Evolutionary conservation across 352 stramenopile species (phyloP), one percentile per base, ranked within the genome.

Genomic region (Phytophthora sansomeana): DNA sequence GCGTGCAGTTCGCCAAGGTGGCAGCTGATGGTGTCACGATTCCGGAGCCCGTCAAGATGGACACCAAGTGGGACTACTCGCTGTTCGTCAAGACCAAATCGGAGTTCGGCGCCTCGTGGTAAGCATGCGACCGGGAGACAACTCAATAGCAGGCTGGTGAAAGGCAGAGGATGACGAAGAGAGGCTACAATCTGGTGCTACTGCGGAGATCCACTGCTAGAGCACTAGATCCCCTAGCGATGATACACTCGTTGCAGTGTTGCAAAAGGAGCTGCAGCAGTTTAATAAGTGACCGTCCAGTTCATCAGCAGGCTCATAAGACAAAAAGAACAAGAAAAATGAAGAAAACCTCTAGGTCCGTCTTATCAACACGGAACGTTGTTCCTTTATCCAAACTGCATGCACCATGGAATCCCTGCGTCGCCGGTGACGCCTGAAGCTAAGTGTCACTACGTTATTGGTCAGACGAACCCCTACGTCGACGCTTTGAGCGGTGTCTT

Each of bases 1-100:
- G 93, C 54, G 98, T 99, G 57, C 95, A 99, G 73, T 98, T 99
- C 69, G 96, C 96, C 63, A 98, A 98, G 80, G 96, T 98, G 8
- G 97, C 88, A 17, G 81, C 78, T 6, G 74, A 91, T 21, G 96
- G 92, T 48, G 87, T 96, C 29, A 77, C 84, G 35, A 92, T 99
- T 59, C 95, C 80, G 55, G 96, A 99, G 53, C 97, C 98, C 0
- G 97, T 98, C 62, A 93, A 98, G 72, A 80, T 99, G 50, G 91
- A 98, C 69, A 98, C 96, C 36, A 96, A 97, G 81, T 99, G 96
- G 96, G 82, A 98, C 71, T 96, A 85, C 67, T 70, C 88, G 63
- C 75, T 87, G 36, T 96, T 97, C 56, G 83, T 95, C 48, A 83
- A 95, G 71, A 87, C 86, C 65, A 96, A 96, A 81, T 95, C 87